Percentiles rank a stretch among this genome's conserved stretches.
Evolutionary conservation across 169 alveolate genomes (phyloP).

Genomic region (Plasmodium gallinaceum): DNA sequence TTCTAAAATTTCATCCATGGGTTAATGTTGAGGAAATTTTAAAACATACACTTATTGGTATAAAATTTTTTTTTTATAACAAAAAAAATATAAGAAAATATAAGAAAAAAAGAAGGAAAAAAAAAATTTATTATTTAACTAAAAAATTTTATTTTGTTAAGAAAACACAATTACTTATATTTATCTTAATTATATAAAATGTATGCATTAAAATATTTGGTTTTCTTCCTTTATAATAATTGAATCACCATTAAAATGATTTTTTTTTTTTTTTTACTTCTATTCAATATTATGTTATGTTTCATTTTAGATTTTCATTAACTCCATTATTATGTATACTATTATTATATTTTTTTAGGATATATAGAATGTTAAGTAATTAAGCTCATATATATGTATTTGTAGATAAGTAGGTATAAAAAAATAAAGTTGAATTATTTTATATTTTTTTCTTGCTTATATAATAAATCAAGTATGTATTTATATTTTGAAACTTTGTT

Average conservation of each 20-base stretch:
- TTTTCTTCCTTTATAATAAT: background rate
- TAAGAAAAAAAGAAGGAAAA: background rate
- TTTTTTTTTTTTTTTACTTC: too few relatives aligned
- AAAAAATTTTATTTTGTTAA: background rate
- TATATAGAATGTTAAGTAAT: background rate
- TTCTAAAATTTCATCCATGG: conserved; percentile 78
- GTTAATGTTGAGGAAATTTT: conserved; percentile 79
- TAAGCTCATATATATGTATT: background rate
- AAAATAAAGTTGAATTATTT: conserved; percentile 3
- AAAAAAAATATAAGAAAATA: conserved; percentile 84
- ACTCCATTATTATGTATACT: background rate
- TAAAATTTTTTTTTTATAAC: conserved; percentile 5
- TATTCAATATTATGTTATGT: background rate
- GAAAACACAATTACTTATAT: background rate
- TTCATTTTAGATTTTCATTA: background rate
- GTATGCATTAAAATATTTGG: background rate
- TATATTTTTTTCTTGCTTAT: conserved; percentile 71
- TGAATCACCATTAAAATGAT: too few relatives aligned
- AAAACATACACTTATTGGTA: conserved; percentile 74
- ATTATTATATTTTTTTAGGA: background rate
- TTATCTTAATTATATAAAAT: background rate
- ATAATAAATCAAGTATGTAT: conserved; percentile 65
- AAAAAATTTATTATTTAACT: background rate
- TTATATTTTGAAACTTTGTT: conserved; percentile 69
- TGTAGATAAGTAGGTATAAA: too few relatives aligned